Evolutionary conservation across 1,284 basidiomycete genomes (phyloP).

Genomic region (Apiotrichum brassicae): DNA sequence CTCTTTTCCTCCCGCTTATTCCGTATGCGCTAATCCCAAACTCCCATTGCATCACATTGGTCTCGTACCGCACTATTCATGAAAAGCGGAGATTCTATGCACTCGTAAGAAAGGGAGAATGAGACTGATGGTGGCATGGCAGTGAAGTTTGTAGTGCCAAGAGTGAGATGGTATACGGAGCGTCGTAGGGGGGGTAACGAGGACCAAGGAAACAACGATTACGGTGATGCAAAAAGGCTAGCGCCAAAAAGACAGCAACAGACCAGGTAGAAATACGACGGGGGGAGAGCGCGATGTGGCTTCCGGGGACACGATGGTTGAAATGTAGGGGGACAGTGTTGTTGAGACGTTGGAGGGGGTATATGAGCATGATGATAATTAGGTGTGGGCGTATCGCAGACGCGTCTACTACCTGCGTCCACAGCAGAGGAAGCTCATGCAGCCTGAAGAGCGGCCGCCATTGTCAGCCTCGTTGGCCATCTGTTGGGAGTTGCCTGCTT

Average conservation of each 20-base stretch:
- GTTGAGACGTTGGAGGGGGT: background rate
- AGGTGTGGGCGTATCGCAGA: background rate
- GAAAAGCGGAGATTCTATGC: conserved; percentile 6
- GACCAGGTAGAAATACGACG: background rate
- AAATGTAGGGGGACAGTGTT: background rate
- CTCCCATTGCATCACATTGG: conserved; percentile 2
- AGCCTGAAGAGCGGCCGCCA: conserved; percentile 28
- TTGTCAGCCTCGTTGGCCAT: conserved; percentile 42
- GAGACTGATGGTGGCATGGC: background rate
- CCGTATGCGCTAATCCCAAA: background rate
- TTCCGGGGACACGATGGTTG: background rate
- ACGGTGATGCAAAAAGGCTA: conserved; percentile 7
- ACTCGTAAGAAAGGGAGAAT: background rate
- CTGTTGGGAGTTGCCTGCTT: conserved; percentile 34
- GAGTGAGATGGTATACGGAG: background rate
- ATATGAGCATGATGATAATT: background rate
- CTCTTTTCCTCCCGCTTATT: background rate
- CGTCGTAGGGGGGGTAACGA: background rate
- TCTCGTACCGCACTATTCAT: background rate
- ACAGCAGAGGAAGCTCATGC: conserved; percentile 43
- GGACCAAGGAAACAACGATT: conserved; percentile 9
- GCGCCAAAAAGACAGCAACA: conserved; percentile 3
- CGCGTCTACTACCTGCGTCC: conserved; percentile 29
- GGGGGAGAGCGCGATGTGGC: background rate
- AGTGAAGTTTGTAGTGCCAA: background rate